Conservation (phyloP, 1,284 basidiomycete genomes). For the Phellinidium pouzarii region DNA sequence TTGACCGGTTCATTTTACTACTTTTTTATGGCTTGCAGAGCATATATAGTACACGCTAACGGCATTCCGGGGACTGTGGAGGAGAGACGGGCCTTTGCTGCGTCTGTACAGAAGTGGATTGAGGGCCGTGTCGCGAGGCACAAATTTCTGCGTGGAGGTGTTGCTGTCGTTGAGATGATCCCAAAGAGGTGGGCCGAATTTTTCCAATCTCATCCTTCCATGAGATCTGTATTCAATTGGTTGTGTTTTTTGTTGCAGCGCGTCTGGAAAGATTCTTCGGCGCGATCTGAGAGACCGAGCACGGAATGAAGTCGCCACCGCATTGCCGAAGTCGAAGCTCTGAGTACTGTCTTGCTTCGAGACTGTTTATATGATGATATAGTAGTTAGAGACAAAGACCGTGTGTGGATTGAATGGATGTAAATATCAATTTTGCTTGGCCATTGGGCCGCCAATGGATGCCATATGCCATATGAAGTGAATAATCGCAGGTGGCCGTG, state of each 20-base stretch:
- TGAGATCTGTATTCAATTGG: neutral
- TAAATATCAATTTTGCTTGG: too few species aligned
- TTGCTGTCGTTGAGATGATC: conserved; percentile 47
- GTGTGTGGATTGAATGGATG: too few species aligned
- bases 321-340: conserved; percentile 11
- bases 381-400: too few species aligned
- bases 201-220: neutral
- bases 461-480: too few species aligned
- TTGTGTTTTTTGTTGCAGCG: conserved; percentile 33
- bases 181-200: conserved; percentile 58
- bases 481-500: too few species aligned
- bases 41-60: conserved; percentile 60
- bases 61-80: conserved; percentile 31
- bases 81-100: conserved; percentile 37
- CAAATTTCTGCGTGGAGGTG: conserved; percentile 62
- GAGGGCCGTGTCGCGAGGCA: conserved; percentile 53
- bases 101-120: conserved; percentile 57
- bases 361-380: too few species aligned
- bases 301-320: conserved; percentile 43
- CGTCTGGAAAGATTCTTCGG: conserved; percentile 67
- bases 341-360: too few species aligned
- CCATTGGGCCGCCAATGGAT: too few species aligned
- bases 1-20: neutral
- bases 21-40: conserved; percentile 33
- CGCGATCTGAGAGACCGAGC: conserved; percentile 54